Conservation (phyloP, 1,139 yeast genomes). For the Kodamaea suecica region DNA sequence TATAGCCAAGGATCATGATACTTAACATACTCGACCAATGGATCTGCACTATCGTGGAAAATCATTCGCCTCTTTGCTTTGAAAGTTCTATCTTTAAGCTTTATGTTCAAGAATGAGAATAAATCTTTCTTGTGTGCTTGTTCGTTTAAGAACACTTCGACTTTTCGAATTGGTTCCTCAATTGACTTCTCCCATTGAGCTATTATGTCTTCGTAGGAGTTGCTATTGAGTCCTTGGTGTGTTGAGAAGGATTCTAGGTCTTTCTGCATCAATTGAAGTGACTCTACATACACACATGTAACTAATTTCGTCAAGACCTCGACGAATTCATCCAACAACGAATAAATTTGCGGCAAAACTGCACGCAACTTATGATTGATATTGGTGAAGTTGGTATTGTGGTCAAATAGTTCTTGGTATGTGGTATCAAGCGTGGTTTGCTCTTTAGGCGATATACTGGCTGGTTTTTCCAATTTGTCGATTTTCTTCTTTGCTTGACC, state of each 20-base stretch:
- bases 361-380: slow-evolving; percentile 40
- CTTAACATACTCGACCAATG: slow-evolving; percentile 29
- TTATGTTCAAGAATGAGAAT: background rate
- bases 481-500: slow-evolving; percentile 4
- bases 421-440: slow-evolving; percentile 15
- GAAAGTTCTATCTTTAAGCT: slow-evolving; percentile 5
- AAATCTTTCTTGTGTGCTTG: background rate
- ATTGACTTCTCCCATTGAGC: slow-evolving; percentile 34
- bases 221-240: slow-evolving; percentile 5
- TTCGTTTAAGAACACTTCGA: slow-evolving; percentile 2
- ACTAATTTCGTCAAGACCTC: slow-evolving; percentile 37
- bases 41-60: slow-evolving; percentile 25
- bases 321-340: slow-evolving; percentile 51
- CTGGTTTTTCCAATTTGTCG: slow-evolving; percentile 5
- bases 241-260: slow-evolving; percentile 4
- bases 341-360: slow-evolving; percentile 45
- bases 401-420: slow-evolving; percentile 32
- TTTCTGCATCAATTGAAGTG: slow-evolving; percentile 15
- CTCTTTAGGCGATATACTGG: slow-evolving; percentile 2
- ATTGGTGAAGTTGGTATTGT: slow-evolving; percentile 29
- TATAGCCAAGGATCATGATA: slow-evolving; percentile 26
- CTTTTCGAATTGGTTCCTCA: slow-evolving; percentile 12
- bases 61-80: slow-evolving; percentile 25
- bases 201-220: slow-evolving; percentile 17
- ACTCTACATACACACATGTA: slow-evolving; percentile 31